Conservation (phyloP, 1,139 yeast genomes). For the Saccharomyces hybrid region DNA sequence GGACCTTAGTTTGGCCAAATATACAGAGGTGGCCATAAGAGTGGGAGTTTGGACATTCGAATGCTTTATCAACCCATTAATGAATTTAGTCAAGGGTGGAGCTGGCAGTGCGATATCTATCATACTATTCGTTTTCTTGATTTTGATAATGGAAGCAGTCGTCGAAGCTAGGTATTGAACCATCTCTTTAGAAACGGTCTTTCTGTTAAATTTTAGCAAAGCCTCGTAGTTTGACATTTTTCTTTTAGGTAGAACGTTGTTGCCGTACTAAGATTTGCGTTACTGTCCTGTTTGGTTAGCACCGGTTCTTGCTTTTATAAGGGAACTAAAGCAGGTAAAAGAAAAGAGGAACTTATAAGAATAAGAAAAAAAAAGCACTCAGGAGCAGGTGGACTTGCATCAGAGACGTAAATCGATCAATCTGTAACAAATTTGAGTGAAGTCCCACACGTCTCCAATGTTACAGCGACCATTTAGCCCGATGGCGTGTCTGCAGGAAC, state of each 20-base stretch:
- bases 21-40: conserved; percentile 82
- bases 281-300: not conserved
- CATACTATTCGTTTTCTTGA: conserved; percentile 31
- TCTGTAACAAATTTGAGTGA: not conserved
- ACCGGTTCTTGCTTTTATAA: not conserved
- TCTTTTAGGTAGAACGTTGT: conserved; percentile 7
- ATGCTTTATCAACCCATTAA: conserved; percentile 60
- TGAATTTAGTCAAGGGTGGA: conserved; percentile 51
- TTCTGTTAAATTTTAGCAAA: conserved; percentile 63
- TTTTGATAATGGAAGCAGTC: conserved; percentile 69
- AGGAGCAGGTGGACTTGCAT: not conserved
- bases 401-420: not conserved
- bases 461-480: not conserved
- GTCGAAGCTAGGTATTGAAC: conserved; percentile 71
- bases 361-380: not conserved
- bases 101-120: conserved; percentile 8
- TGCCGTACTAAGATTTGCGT: not conserved
- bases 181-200: conserved; percentile 75
- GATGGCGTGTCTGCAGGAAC: not conserved
- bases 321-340: not conserved
- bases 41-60: conserved; percentile 95
- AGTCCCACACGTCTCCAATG: not conserved
- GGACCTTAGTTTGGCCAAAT: conserved; percentile 66
- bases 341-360: not conserved
- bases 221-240: conserved; percentile 52